phyloP scores from a whole-genome alignment of 257 asterid genomes.

The Scutellaria baicalensis region DNA sequence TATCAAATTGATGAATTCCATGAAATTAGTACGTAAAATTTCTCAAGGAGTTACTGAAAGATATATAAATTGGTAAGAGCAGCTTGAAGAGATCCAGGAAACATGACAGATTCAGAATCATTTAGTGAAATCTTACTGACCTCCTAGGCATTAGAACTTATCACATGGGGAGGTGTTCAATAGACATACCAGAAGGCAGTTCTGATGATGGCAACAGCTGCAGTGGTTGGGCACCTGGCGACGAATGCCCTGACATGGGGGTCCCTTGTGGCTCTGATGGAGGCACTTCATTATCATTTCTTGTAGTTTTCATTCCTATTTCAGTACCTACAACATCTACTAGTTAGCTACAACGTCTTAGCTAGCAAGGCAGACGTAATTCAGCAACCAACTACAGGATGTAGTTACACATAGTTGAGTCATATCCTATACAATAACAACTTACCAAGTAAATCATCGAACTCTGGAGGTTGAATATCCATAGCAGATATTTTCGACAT shows the following conservation, averaged over 20 bases:
- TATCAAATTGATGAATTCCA: neutral
- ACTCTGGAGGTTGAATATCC: neutral
- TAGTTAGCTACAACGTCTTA: slow-evolving; percentile 27
- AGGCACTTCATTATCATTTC: slow-evolving; percentile 26
- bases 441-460: neutral
- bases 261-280: slow-evolving; percentile 23
- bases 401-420: neutral
- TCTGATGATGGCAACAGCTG: slow-evolving; percentile 31
- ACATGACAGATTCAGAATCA: neutral
- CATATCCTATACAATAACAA: neutral
- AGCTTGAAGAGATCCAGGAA: neutral
- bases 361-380: slow-evolving; percentile 1
- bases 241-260: slow-evolving; percentile 24
- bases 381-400: neutral
- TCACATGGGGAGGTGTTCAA: neutral
- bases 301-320: slow-evolving; percentile 20
- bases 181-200: slow-evolving; percentile 32
- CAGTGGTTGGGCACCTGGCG: slow-evolving; percentile 35
- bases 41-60: neutral
- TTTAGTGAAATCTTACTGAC: neutral
- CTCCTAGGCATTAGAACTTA: neutral
- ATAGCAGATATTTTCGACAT: neutral
- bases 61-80: neutral
- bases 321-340: slow-evolving; percentile 31
- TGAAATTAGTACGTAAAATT: neutral